These are phyloP conservation scores for Wickerhamomyces sp. DNA, from an alignment of 1,139 yeast genomes.

Conservation along the genomic window DNA sequence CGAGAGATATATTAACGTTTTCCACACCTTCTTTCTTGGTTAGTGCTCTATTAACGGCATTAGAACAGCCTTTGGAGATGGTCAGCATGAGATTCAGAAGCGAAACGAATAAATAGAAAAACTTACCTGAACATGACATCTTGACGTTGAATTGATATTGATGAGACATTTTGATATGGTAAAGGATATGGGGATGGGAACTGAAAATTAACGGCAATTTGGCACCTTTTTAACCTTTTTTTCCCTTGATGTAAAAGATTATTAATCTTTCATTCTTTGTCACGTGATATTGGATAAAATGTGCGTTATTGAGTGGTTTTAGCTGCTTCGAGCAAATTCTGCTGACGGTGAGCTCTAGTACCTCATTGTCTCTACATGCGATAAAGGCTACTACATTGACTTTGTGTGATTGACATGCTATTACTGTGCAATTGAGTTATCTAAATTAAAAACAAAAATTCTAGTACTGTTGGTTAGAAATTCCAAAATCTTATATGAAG, in stretches of 20 bases:
- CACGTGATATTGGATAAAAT: too few species aligned
- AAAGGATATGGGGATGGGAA: not conserved
- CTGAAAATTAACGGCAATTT: too few species aligned
- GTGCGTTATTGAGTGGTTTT: too few species aligned
- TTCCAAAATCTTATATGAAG: not conserved
- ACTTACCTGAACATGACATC: constrained; percentile 69
- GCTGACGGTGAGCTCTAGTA: too few species aligned
- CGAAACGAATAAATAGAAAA: not conserved
- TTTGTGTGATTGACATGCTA: too few species aligned
- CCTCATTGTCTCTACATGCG: too few species aligned
- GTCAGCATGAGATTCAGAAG: not conserved
- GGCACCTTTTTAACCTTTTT: not conserved
- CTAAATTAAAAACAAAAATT: too few species aligned
- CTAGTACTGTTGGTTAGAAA: not conserved
- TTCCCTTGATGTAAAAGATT: not conserved
- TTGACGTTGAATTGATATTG: constrained; percentile 73
- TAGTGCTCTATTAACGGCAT: constrained; percentile 79
- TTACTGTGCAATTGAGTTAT: too few species aligned
- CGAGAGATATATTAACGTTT: constrained; percentile 67
- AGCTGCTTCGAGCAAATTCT: too few species aligned
- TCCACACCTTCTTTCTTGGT: constrained; percentile 71
- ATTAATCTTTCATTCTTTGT: not conserved
- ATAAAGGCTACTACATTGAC: too few species aligned
- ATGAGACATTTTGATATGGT: constrained; percentile 36
- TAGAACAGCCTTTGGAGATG: constrained; percentile 79